A percentile compares a stretch with the other conserved stretches of the same genome.
phyloP scores from a whole-genome alignment of 2,329 filamentous ascomycete genomes.

The Arthrobotrys conoides region DNA sequence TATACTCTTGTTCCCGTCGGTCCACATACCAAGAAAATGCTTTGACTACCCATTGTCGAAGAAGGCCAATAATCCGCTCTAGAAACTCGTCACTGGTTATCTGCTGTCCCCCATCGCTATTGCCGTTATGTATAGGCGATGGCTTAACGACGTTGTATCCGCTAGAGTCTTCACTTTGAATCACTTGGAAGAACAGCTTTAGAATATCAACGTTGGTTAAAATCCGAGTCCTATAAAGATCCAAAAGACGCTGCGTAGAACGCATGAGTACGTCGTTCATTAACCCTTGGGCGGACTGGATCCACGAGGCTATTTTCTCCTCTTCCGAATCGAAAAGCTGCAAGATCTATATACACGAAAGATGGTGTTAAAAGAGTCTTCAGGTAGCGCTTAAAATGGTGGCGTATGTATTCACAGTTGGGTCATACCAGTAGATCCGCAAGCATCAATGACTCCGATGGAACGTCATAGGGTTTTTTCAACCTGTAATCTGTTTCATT shows the following conservation, averaged over 20 bases:
- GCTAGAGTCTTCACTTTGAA: neutral
- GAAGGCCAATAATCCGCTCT: neutral
- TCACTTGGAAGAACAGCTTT: neutral
- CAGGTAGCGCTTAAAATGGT: neutral
- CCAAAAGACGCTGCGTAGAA: neutral
- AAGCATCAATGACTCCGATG: constrained; percentile 11
- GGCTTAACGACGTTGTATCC: neutral
- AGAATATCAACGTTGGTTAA: neutral
- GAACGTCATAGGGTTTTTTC: neutral
- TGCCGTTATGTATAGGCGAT: neutral
- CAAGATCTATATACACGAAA: neutral
- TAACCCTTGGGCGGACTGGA: neutral
- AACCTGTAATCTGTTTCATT: neutral
- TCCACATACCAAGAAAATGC: neutral
- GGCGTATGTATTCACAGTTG: neutral
- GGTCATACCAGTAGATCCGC: constrained; percentile 18
- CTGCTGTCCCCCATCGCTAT: neutral
- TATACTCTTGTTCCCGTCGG: neutral
- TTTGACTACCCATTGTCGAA: neutral
- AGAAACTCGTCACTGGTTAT: neutral
- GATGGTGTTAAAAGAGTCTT: neutral
- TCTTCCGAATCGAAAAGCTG: neutral
- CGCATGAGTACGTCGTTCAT: neutral
- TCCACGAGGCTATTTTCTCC: neutral
- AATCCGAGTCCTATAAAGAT: neutral